Evolutionary conservation across 495 filamentous ascomycete species (phyloP).

Genomic region (Penicillium herquei): DNA sequence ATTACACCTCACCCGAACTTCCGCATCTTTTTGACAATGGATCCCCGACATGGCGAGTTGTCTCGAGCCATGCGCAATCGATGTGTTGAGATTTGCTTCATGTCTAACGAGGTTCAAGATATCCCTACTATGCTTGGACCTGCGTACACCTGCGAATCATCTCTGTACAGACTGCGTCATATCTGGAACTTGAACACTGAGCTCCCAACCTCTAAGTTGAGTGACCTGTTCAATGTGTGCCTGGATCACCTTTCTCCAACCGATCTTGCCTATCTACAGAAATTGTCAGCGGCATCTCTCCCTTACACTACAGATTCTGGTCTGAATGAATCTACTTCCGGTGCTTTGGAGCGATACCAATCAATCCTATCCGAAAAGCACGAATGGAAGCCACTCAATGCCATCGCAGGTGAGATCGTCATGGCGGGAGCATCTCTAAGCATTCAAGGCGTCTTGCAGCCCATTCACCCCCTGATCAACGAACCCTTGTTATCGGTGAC

Average conservation of each 20-base stretch:
- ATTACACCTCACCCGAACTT: slow-evolving; percentile 84
- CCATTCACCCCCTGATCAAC: slow-evolving; percentile 46
- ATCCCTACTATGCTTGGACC: slow-evolving; percentile 23
- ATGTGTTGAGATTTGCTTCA: slow-evolving; percentile 83
- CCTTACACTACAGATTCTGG: slow-evolving; percentile 19
- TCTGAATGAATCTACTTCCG: slow-evolving; percentile 12
- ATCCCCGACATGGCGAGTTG: slow-evolving; percentile 88
- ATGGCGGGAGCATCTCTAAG: slow-evolving; percentile 28
- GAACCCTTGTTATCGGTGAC: slow-evolving; percentile 39
- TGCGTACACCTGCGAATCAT: slow-evolving; percentile 48
- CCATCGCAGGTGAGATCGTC: slow-evolving; percentile 23
- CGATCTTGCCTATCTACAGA: slow-evolving; percentile 48
- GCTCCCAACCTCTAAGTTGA: slow-evolving; percentile 13
- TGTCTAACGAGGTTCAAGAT: slow-evolving; percentile 29
- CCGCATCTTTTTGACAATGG: slow-evolving; percentile 90
- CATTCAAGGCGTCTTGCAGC: slow-evolving; percentile 31
- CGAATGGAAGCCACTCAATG: slow-evolving; percentile 33
- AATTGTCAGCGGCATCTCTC: slow-evolving; percentile 27
- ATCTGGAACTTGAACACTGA: slow-evolving; percentile 36
- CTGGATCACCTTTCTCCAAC: slow-evolving; percentile 56
- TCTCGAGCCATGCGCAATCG: slow-evolving; percentile 97
- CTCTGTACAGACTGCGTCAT: slow-evolving; percentile 49
- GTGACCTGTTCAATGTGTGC: slow-evolving; percentile 34
- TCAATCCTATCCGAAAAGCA: slow-evolving; percentile 40
- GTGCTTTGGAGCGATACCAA: slow-evolving; percentile 31